Percentiles rank a stretch among this genome's conserved stretches.
Evolutionary conservation across 2,329 filamentous ascomycete genomes (phyloP).

Genomic region (Scedosporium apiospermum): DNA sequence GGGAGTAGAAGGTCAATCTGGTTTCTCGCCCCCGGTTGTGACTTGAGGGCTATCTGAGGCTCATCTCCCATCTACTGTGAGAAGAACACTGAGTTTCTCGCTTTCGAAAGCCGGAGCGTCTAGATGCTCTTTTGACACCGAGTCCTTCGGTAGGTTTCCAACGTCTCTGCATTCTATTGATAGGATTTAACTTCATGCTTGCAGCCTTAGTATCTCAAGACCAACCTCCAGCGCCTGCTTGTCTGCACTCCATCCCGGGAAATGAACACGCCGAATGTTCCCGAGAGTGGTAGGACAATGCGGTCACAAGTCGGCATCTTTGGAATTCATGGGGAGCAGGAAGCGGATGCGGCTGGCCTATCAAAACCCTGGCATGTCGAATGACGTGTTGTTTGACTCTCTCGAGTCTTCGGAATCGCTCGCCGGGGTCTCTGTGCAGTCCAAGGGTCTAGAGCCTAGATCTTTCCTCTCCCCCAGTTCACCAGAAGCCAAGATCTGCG

Average conservation of each 20-base stretch:
- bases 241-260: not conserved
- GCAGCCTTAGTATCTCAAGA: too few relatives aligned
- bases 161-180: too few relatives aligned
- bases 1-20: too few relatives aligned
- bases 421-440: not conserved
- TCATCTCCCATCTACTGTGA: too few relatives aligned
- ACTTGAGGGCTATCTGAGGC: too few relatives aligned
- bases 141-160: too few relatives aligned
- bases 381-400: not conserved
- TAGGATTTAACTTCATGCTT: too few relatives aligned
- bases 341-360: not conserved
- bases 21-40: too few relatives aligned
- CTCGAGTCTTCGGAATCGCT: not conserved
- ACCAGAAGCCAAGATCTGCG: not conserved
- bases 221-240: too few relatives aligned
- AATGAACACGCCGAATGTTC: not conserved
- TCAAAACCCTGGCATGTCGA: not conserved
- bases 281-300: not conserved
- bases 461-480: not conserved
- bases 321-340: not conserved
- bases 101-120: too few relatives aligned
- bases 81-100: too few relatives aligned
- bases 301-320: not conserved
- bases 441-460: not conserved
- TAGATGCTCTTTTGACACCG: too few relatives aligned